Percentiles rank a stretch among this genome's conserved stretches.
phyloP scores from a whole-genome alignment of 306 rosid genomes.

The Dryas alaskensis region DNA sequence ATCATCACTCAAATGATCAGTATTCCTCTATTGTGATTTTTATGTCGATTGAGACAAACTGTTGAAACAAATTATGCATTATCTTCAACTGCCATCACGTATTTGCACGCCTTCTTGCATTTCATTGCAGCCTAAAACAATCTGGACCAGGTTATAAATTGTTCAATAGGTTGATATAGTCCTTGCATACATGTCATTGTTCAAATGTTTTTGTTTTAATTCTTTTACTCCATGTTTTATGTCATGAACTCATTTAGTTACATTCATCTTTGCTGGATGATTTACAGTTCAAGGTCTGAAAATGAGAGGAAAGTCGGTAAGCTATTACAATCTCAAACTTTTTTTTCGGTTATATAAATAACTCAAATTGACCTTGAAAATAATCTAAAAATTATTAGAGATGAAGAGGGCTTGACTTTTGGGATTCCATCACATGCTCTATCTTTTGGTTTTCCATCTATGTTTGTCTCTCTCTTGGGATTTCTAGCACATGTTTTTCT shows the following conservation, averaged over 20 bases:
- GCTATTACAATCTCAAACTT: slow-evolving; percentile 4
- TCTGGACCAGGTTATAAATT: slow-evolving; percentile 33
- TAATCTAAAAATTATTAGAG: too few species aligned
- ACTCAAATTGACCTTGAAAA: too few species aligned
- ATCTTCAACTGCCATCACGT: slow-evolving; percentile 22
- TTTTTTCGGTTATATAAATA: neutral
- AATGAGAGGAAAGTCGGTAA: slow-evolving; percentile 31
- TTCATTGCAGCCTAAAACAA: slow-evolving; percentile 27
- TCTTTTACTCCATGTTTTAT: neutral
- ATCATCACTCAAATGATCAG: neutral
- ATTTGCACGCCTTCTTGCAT: slow-evolving; percentile 31
- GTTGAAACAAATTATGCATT: slow-evolving; percentile 22
- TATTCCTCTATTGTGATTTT: neutral
- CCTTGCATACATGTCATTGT: neutral
- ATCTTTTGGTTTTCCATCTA: too few species aligned
- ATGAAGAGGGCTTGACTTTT: too few species aligned
- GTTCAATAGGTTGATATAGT: neutral
- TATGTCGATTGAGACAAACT: neutral
- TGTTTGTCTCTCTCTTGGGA: too few species aligned
- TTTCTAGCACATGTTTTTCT: too few species aligned
- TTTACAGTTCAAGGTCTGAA: slow-evolving; percentile 32
- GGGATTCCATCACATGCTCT: too few species aligned
- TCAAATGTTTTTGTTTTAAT: neutral
- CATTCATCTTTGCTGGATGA: slow-evolving; percentile 5
- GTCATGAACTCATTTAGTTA: neutral